phyloP scores from a whole-genome alignment of 306 rosid species.

The Gynostemma pentaphyllum region DNA sequence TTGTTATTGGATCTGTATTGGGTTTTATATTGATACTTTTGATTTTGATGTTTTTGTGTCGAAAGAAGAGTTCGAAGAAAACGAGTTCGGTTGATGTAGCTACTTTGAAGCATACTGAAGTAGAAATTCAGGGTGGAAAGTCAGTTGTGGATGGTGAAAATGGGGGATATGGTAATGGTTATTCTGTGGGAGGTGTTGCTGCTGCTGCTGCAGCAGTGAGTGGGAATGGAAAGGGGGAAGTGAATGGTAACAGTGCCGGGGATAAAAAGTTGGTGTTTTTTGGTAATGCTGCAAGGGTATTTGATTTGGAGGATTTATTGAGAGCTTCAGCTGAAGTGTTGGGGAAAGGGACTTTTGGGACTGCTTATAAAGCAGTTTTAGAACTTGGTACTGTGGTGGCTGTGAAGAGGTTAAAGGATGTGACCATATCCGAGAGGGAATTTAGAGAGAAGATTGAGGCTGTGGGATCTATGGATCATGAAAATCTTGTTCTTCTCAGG shows the following conservation, averaged over 20 bases:
- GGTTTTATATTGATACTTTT: conserved; percentile 13
- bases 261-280: conserved; percentile 32
- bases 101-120: conserved; percentile 24
- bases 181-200: conserved; percentile 14
- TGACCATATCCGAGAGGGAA: conserved; percentile 27
- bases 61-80: conserved; percentile 26
- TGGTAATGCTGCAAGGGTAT: conserved; percentile 28
- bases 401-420: conserved; percentile 45
- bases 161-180: conserved; percentile 17
- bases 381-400: conserved; percentile 41
- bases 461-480: conserved; percentile 38
- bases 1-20: conserved; percentile 31
- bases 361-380: conserved; percentile 40
- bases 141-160: conserved; percentile 12
- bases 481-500: conserved; percentile 31
- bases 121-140: conserved; percentile 16
- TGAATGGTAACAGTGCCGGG: background rate
- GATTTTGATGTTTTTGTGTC: conserved; percentile 24
- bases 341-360: conserved; percentile 46
- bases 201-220: conserved; percentile 18
- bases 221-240: conserved; percentile 18
- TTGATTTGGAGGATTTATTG: conserved; percentile 45
- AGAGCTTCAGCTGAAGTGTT: conserved; percentile 47
- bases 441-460: conserved; percentile 36
- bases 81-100: conserved; percentile 29